Conservation (phyloP, 208 protist species). For the Phytomonas serpens region DNA sequence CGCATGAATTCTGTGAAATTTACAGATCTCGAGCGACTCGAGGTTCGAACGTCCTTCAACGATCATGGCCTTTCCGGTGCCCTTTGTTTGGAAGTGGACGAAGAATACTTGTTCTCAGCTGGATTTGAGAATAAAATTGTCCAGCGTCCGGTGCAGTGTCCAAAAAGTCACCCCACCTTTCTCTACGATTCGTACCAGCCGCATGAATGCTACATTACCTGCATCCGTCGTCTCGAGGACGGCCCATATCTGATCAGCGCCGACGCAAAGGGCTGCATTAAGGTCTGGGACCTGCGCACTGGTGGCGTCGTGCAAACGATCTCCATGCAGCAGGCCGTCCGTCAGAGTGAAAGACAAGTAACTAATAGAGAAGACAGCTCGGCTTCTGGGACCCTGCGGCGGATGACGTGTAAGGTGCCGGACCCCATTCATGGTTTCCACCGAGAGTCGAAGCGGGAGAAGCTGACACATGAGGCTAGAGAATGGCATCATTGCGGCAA, state of each 20-base stretch:
- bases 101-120: conserved; percentile 33
- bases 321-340: background rate
- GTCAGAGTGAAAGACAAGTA: background rate
- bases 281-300: conserved; percentile 59
- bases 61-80: conserved; percentile 42
- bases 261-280: conserved; percentile 33
- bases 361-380: background rate
- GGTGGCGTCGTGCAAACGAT: conserved; percentile 34
- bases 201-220: conserved; percentile 29
- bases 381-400: background rate
- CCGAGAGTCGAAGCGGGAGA: background rate
- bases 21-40: conserved; percentile 32
- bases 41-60: conserved; percentile 29
- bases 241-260: conserved; percentile 32
- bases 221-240: conserved; percentile 19
- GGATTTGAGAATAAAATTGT: conserved; percentile 42
- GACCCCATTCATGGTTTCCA: background rate
- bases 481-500: background rate
- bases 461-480: background rate
- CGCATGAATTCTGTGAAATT: conserved; percentile 33
- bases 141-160: conserved; percentile 24
- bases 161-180: conserved; percentile 18
- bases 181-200: conserved; percentile 32
- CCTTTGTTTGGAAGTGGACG: conserved; percentile 21
- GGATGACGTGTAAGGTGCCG: background rate